These are phyloP conservation scores for Aspergillus persii DNA, from an alignment of 2,329 filamentous ascomycete species.

Conservation along the genomic window DNA sequence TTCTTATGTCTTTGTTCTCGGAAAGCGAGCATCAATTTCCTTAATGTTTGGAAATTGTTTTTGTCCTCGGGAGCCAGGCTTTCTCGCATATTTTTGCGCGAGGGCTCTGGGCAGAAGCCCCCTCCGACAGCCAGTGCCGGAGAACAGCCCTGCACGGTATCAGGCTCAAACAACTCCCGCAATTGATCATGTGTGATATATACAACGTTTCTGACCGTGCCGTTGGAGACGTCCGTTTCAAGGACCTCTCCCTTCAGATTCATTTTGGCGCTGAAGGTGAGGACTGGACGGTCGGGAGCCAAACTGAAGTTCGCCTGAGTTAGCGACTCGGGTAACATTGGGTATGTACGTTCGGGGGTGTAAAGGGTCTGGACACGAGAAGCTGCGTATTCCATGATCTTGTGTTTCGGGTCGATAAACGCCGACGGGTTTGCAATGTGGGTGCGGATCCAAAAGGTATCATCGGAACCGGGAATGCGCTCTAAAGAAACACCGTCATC, in stretches of 20 bases:
- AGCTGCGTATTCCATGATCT: conserved; percentile 54
- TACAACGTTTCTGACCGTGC: conserved; percentile 55
- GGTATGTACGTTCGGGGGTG: conserved; percentile 52
- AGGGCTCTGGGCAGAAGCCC: conserved; percentile 18
- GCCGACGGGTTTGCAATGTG: conserved; percentile 65
- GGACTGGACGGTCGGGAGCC: conserved; percentile 50
- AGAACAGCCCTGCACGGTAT: conserved; percentile 10
- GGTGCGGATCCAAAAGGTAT: conserved; percentile 58
- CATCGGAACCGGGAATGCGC: conserved; percentile 41
- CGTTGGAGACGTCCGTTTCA: conserved; percentile 54
- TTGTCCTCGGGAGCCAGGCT: conserved; percentile 34
- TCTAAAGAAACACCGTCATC: conserved; percentile 64
- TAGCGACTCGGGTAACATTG: conserved; percentile 55
- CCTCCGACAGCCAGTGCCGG: conserved; percentile 33
- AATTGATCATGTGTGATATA: conserved; percentile 49
- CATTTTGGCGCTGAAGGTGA: conserved; percentile 61
- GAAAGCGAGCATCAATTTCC: conserved; percentile 40
- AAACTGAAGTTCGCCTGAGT: conserved; percentile 56
- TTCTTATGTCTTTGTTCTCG: conserved; percentile 36
- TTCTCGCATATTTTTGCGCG: conserved; percentile 24
- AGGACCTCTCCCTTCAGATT: conserved; percentile 52
- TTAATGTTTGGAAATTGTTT: conserved; percentile 33
- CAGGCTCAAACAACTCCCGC: conserved; percentile 36
- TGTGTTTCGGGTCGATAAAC: conserved; percentile 53
- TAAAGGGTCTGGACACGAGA: conserved; percentile 56